phyloP scores from a whole-genome alignment of 257 asterid species.

The Solanum dulcamara region DNA sequence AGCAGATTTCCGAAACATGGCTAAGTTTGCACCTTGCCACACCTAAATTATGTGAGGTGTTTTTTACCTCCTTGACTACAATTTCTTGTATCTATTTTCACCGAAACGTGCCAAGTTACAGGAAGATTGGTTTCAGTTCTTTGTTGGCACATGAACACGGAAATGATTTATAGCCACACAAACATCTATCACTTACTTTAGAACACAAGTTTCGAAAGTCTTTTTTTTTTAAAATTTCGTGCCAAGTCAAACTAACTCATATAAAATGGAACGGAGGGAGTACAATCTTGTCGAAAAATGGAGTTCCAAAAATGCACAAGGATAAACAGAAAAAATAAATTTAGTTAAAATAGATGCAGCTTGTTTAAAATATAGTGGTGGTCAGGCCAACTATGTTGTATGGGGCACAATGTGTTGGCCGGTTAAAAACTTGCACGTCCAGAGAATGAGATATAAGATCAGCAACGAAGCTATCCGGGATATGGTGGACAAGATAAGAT shows the following conservation, averaged over 20 bases:
- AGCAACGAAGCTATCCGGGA: background rate
- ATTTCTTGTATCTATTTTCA: background rate
- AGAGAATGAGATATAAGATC: background rate
- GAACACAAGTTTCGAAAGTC: no score
- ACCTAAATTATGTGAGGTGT: background rate
- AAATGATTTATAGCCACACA: no score
- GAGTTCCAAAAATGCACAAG: background rate
- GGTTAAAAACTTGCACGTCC: background rate
- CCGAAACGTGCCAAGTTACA: background rate
- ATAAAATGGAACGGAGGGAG: no score
- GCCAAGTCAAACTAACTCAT: no score
- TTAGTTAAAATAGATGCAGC: background rate
- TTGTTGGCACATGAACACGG: background rate
- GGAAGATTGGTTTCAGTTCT: background rate
- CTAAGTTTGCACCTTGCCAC: background rate
- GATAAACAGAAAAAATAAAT: background rate
- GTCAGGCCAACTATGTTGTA: background rate
- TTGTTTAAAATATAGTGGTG: background rate
- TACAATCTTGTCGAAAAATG: background rate
- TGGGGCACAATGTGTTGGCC: background rate
- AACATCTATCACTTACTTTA: no score
- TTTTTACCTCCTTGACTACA: background rate
- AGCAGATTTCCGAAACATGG: background rate
- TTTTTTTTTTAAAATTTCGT: no score
- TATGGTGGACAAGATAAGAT: background rate